Evolutionary conservation across 208 protist genomes (phyloP).

Genomic region (Trichomonas vaginalis): DNA sequence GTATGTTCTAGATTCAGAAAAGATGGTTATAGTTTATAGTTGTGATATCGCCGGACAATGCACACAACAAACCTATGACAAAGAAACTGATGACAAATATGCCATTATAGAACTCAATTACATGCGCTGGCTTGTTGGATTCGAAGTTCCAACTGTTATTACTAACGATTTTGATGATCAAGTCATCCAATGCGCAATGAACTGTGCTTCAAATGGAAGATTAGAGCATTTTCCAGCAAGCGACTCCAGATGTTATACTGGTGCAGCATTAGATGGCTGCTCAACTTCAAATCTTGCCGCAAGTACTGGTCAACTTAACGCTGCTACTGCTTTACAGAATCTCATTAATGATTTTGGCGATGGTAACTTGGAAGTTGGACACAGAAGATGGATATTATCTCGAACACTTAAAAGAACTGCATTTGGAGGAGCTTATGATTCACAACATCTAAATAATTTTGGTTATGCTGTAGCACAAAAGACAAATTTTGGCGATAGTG

Average conservation of each 20-base stretch:
- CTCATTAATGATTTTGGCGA: neutral
- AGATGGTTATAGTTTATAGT: no score
- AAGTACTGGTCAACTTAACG: neutral
- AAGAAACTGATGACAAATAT: neutral
- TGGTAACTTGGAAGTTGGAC: neutral
- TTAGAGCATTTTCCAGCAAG: neutral
- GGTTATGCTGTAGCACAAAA: neutral
- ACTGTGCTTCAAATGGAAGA: neutral
- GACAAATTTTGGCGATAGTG: neutral
- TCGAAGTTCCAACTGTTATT: neutral
- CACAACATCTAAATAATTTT: neutral
- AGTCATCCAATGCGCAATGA: neutral
- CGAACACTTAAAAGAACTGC: neutral
- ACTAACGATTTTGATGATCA: neutral
- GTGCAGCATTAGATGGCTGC: neutral
- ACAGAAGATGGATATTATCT: neutral
- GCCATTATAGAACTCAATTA: neutral
- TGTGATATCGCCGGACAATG: neutral
- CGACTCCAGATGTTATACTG: neutral
- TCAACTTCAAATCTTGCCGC: neutral
- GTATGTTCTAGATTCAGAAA: neutral
- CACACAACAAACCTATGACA: neutral
- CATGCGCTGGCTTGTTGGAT: neutral
- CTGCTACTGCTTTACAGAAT: neutral
- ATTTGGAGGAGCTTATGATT: neutral